Conservation (phyloP, 225 moss, liverwort and hornwort genomes). For the Sphagnum tenellum region DNA sequence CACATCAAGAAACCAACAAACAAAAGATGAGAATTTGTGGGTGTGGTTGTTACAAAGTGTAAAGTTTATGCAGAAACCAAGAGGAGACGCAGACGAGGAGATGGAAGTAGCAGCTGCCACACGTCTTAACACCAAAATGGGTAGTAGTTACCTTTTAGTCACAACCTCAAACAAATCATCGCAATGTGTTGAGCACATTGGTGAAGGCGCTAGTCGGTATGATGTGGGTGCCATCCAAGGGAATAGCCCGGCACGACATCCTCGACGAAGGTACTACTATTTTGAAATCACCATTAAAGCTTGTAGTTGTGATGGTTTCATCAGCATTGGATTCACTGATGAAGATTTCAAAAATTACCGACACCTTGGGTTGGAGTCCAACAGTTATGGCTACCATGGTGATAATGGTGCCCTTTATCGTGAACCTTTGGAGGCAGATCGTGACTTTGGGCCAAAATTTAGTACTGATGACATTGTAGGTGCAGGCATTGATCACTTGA, state of each 20-base stretch:
- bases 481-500: constrained; percentile 89
- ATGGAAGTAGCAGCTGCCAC: constrained; percentile 74
- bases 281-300: constrained; percentile 83
- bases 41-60: too few relatives aligned
- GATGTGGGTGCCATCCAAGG: constrained; percentile 94
- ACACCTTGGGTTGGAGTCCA: constrained; percentile 92
- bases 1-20: too few relatives aligned
- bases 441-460: constrained; percentile 51
- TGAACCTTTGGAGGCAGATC: too few relatives aligned
- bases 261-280: constrained; percentile 63
- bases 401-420: constrained; percentile 85
- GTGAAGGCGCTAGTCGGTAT: constrained; percentile 51
- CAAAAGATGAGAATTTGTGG: too few relatives aligned
- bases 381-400: constrained; percentile 83
- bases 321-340: constrained; percentile 84
- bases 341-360: constrained; percentile 88
- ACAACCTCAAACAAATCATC: constrained; percentile 67
- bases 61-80: constrained; percentile 5
- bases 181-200: constrained; percentile 70
- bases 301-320: constrained; percentile 63
- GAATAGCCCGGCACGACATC: constrained; percentile 71
- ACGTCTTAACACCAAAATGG: constrained; percentile 59
- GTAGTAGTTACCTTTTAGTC: constrained; percentile 62
- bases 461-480: constrained; percentile 83
- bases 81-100: constrained; percentile 21